Evolutionary conservation across 2,329 filamentous ascomycete genomes (phyloP).

Genomic region (Xenosphaeropsis pyriputrescens): DNA sequence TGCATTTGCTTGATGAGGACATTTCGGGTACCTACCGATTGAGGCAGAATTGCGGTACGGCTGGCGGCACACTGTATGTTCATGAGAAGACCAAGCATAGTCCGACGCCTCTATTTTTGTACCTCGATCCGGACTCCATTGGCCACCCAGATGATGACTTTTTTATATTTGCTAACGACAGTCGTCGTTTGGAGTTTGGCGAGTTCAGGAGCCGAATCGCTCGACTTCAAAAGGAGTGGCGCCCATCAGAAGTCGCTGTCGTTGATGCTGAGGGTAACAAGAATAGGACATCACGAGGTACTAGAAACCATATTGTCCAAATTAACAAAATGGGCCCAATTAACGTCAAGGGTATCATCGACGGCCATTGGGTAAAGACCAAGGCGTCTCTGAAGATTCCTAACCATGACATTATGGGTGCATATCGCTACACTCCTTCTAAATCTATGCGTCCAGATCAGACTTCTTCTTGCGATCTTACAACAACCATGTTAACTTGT

Average conservation of each 20-base stretch:
- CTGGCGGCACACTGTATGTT: constrained; percentile 34
- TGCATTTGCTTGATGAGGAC: constrained; percentile 17
- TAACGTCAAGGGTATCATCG: constrained; percentile 1
- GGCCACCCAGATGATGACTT: constrained; percentile 29
- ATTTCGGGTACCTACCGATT: constrained; percentile 34
- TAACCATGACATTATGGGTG: not conserved
- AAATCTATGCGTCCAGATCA: not conserved
- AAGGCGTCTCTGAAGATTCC: not conserved
- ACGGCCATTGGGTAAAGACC: constrained; percentile 3
- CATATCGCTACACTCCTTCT: not conserved
- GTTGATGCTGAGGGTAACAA: constrained; percentile 1
- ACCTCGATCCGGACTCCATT: constrained; percentile 37
- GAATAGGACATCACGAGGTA: not conserved
- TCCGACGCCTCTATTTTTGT: constrained; percentile 30
- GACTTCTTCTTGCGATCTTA: not conserved
- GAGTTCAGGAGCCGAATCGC: constrained; percentile 29
- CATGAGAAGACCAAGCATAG: constrained; percentile 1
- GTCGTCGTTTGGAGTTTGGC: constrained; percentile 27
- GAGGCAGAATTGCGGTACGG: constrained; percentile 40
- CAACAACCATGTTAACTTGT: constrained; percentile 1
- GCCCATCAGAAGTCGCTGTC: constrained; percentile 15
- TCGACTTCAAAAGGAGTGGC: constrained; percentile 28
- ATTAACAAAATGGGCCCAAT: not conserved
- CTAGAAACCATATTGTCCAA: not conserved
- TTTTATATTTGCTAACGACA: constrained; percentile 40